Evolutionary conservation across 192 early-diverging fungal species (phyloP).

Genomic region (Podila epicladia): DNA sequence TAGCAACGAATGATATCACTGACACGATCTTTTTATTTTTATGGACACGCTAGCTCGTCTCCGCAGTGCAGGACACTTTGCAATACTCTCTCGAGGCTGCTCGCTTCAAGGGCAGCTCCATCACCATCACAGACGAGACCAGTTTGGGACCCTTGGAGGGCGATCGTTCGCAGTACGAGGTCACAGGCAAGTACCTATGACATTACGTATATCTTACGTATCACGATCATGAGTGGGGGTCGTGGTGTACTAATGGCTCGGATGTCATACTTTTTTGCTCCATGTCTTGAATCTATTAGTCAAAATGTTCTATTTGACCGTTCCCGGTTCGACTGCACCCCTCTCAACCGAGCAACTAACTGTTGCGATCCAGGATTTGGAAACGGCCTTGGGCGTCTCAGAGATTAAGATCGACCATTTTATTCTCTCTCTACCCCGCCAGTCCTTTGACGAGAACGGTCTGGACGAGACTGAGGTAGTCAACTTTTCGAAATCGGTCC

Average conservation of each 20-base stretch:
- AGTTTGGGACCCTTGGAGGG: conserved; percentile 51
- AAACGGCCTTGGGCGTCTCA: conserved; percentile 9
- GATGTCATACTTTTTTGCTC: no score
- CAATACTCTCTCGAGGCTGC: conserved; percentile 44
- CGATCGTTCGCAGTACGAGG: conserved; percentile 53
- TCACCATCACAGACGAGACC: conserved; percentile 54
- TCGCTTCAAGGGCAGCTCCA: conserved; percentile 27
- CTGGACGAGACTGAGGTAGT: conserved; percentile 46
- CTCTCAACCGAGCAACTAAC: conserved; percentile 21
- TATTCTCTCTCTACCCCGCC: conserved; percentile 29
- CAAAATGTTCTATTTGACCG: conserved; percentile 43
- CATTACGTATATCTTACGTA: background rate
- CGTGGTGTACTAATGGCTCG: no score
- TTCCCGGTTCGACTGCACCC: conserved; percentile 13
- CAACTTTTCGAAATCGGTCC: conserved; percentile 20
- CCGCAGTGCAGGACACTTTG: conserved; percentile 59
- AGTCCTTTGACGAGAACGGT: conserved; percentile 34
- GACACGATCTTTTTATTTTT: background rate
- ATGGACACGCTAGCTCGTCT: conserved; percentile 47
- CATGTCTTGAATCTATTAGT: conserved; percentile 4
- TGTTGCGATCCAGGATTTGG: conserved; percentile 20
- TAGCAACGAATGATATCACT: no score
- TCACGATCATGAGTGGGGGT: no score
- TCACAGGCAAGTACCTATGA: conserved; percentile 43
- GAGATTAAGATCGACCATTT: conserved; percentile 40